phyloP scores from a whole-genome alignment of 1,139 yeast species.

The Kazachstania sp. region DNA sequence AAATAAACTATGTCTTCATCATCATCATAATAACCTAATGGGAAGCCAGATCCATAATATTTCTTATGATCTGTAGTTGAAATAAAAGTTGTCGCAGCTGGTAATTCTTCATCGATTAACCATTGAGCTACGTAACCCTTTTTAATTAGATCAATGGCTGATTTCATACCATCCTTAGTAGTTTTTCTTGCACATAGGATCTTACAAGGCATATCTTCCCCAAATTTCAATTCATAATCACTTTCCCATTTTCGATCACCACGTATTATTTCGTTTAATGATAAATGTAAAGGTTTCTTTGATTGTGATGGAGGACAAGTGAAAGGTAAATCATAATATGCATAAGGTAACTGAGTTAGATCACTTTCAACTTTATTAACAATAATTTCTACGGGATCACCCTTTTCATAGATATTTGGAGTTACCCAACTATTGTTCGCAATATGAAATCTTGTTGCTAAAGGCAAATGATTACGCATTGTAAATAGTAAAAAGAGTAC shows the following conservation, averaged over 20 bases:
- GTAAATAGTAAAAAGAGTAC: not conserved
- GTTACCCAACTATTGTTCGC: slow-evolving; percentile 21
- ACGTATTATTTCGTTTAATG: slow-evolving; percentile 66
- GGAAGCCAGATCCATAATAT: slow-evolving; percentile 82
- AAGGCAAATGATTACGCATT: slow-evolving; percentile 4
- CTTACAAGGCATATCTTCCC: slow-evolving; percentile 54
- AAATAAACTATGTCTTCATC: slow-evolving; percentile 47
- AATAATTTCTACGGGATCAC: slow-evolving; percentile 58
- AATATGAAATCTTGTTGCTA: not conserved
- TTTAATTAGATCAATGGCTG: slow-evolving; percentile 55
- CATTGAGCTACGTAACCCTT: slow-evolving; percentile 76
- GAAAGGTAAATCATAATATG: slow-evolving; percentile 70
- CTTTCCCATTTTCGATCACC: slow-evolving; percentile 80
- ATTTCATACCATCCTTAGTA: slow-evolving; percentile 40
- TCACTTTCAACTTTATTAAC: slow-evolving; percentile 78
- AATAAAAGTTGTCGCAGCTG: slow-evolving; percentile 82
- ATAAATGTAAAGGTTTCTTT: slow-evolving; percentile 54
- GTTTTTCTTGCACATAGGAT: slow-evolving; percentile 59
- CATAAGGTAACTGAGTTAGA: slow-evolving; percentile 66
- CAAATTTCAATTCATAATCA: slow-evolving; percentile 55
- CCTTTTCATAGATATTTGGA: slow-evolving; percentile 32
- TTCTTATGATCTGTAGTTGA: slow-evolving; percentile 51
- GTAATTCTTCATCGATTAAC: slow-evolving; percentile 67
- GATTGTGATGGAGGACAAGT: slow-evolving; percentile 61
- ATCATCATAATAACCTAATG: slow-evolving; percentile 57